These are phyloP conservation scores for Monascus purpureus DNA, from an alignment of 495 filamentous ascomycete genomes.

Conservation along the genomic window DNA sequence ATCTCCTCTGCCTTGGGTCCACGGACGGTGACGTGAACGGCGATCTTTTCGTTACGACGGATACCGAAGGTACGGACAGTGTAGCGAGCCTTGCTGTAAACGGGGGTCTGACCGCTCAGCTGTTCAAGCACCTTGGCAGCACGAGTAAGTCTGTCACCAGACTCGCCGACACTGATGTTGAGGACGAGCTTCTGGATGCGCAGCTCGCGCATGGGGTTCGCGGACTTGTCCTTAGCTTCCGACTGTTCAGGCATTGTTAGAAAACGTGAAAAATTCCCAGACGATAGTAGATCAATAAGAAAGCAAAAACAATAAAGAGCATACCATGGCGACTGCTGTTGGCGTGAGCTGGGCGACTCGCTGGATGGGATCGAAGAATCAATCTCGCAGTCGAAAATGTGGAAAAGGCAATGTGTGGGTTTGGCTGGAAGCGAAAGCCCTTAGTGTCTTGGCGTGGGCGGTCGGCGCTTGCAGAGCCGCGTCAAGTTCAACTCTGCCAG, in stretches of 20 bases:
- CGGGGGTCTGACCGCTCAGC: constrained; percentile 97
- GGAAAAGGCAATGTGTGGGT: constrained; percentile 33
- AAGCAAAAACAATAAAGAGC: constrained; percentile 5
- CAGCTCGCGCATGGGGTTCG: constrained; percentile 98
- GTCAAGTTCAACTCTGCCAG: background rate
- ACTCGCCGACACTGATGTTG: constrained; percentile 99
- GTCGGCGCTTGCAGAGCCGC: constrained; percentile 14
- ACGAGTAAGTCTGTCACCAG: constrained; percentile 99
- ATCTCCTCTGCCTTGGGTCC: constrained; percentile 99
- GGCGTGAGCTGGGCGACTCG: constrained; percentile 35
- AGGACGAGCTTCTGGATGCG: constrained; percentile 99
- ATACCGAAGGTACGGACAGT: constrained; percentile 99
- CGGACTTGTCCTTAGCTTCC: constrained; percentile 61
- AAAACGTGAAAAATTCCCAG: background rate
- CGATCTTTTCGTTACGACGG: constrained; percentile 99
- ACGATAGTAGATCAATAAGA: too few species aligned
- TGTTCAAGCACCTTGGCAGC: constrained; percentile 99
- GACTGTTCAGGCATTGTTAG: constrained; percentile 19
- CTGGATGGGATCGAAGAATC: constrained; percentile 20
- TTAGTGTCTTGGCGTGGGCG: constrained; percentile 21
- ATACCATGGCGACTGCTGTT: constrained; percentile 38
- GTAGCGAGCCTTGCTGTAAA: constrained; percentile 99
- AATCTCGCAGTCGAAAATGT: constrained; percentile 2
- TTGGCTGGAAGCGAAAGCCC: constrained; percentile 30
- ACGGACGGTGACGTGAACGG: constrained; percentile 98